These are phyloP conservation scores for Lichtheimia ornata DNA, from an alignment of 371 early-diverging fungal species.

Conservation along the genomic window DNA sequence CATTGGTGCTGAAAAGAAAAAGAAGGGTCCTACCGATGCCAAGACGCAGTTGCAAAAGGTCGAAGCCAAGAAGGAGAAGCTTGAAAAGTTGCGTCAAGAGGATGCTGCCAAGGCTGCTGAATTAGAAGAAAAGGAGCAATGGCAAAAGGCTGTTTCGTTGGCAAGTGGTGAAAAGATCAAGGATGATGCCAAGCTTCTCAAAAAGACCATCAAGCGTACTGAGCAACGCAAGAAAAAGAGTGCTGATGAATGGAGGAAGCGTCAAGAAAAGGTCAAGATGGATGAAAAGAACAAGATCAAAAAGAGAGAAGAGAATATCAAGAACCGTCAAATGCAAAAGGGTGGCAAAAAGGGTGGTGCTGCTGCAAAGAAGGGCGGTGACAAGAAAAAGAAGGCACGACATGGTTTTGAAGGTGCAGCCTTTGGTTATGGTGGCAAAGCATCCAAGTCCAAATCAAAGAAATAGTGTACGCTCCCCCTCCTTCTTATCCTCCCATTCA, in stretches of 20 bases:
- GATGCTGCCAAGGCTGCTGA: slow-evolving; percentile 72
- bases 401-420: slow-evolving; percentile 53
- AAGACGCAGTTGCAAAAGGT: slow-evolving; percentile 75
- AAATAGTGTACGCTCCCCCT: slow-evolving; percentile 5
- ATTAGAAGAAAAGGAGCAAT: slow-evolving; percentile 75
- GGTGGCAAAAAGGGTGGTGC: slow-evolving; percentile 68
- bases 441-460: slow-evolving; percentile 29
- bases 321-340: slow-evolving; percentile 53
- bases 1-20: slow-evolving; percentile 58
- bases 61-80: slow-evolving; percentile 75
- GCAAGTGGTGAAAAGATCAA: slow-evolving; percentile 90
- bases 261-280: slow-evolving; percentile 66
- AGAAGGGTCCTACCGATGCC: slow-evolving; percentile 76
- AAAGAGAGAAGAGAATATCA: slow-evolving; percentile 79
- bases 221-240: slow-evolving; percentile 85
- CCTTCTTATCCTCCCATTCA: background rate
- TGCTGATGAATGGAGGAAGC: slow-evolving; percentile 80
- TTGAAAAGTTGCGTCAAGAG: slow-evolving; percentile 69
- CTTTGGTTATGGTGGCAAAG: slow-evolving; percentile 39
- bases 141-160: slow-evolving; percentile 78
- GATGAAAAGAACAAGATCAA: slow-evolving; percentile 66
- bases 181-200: slow-evolving; percentile 86
- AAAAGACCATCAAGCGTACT: slow-evolving; percentile 88
- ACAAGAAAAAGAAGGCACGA: slow-evolving; percentile 53
- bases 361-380: slow-evolving; percentile 57